Percentiles rank a stretch among this genome's conserved stretches.
Evolutionary conservation across 2,329 filamentous ascomycete genomes (phyloP).

Genomic region (Colletotrichum liriopes): DNA sequence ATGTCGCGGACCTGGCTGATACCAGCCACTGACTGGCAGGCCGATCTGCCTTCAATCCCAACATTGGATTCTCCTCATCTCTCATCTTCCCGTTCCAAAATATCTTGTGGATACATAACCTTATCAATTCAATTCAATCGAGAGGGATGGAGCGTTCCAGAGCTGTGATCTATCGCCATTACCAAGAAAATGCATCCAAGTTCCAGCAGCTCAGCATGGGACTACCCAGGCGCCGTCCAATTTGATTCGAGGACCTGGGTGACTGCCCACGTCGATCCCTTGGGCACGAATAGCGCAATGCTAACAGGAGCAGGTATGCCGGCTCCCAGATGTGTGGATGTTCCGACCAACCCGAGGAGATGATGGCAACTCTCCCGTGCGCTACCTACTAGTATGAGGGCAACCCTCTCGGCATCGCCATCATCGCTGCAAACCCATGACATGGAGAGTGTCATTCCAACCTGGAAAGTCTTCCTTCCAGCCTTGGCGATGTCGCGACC

Average conservation of each 20-base stretch:
- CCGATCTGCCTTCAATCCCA: background rate
- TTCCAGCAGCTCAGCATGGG: background rate
- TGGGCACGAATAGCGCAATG: background rate
- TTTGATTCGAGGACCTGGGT: background rate
- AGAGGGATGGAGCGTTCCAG: background rate
- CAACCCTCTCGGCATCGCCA: slow-evolving; percentile 1
- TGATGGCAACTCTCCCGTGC: background rate
- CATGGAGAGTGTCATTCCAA: slow-evolving; percentile 17
- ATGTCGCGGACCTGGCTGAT: background rate
- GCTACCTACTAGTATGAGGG: background rate
- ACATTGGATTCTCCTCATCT: background rate
- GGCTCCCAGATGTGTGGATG: background rate
- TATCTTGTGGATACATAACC: background rate
- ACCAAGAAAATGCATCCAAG: background rate
- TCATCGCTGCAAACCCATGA: slow-evolving; percentile 9
- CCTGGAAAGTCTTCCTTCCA: slow-evolving; percentile 5
- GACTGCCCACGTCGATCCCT: background rate
- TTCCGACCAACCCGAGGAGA: background rate
- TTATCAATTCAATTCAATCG: background rate
- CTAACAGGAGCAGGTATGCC: background rate
- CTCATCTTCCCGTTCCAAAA: background rate
- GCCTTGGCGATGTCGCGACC: slow-evolving; percentile 32
- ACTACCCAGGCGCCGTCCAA: background rate
- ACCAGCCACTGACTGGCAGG: too few species aligned
- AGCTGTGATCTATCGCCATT: background rate